These are phyloP conservation scores for Acacia confusa DNA, from an alignment of 306 rosid genomes.

Conservation along the genomic window DNA sequence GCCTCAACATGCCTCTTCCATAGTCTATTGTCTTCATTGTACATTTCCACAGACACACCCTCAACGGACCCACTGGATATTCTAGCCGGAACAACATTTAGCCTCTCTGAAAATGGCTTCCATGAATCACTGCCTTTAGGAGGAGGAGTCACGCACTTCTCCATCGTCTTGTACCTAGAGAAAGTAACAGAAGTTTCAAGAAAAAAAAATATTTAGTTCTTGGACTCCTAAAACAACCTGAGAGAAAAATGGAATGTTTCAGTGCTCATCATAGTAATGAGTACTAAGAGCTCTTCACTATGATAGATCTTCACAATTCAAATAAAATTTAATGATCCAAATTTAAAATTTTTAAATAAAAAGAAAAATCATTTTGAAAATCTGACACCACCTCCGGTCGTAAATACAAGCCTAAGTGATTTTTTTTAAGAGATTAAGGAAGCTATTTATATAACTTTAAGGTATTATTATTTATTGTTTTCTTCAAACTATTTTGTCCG, in stretches of 20 bases:
- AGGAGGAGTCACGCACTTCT: slow-evolving; percentile 49
- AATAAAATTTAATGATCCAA: too few relatives aligned
- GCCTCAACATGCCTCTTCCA: slow-evolving; percentile 59
- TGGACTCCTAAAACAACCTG: not conserved
- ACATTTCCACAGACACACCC: slow-evolving; percentile 44
- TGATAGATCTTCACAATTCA: too few relatives aligned
- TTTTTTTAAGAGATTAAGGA: too few relatives aligned
- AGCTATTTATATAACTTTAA: too few relatives aligned
- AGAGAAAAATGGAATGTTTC: not conserved
- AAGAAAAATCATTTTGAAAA: too few relatives aligned
- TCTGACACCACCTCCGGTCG: too few relatives aligned
- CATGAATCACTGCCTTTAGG: slow-evolving; percentile 33
- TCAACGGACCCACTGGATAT: slow-evolving; percentile 42
- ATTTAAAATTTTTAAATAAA: too few relatives aligned
- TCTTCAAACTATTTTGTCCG: too few relatives aligned
- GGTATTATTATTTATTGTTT: too few relatives aligned
- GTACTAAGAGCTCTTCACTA: too few relatives aligned
- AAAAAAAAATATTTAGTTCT: not conserved
- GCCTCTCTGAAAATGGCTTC: slow-evolving; percentile 54
- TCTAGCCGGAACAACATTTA: slow-evolving; percentile 47
- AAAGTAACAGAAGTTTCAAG: slow-evolving; percentile 3
- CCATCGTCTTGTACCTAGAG: slow-evolving; percentile 53
- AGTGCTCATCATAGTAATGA: too few relatives aligned
- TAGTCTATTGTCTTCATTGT: slow-evolving; percentile 35
- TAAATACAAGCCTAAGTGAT: too few relatives aligned